Percentiles rank a stretch among this genome's conserved stretches.
Conservation (phyloP, 306 rosid genomes). For the Vigna nakashimae region DNA sequence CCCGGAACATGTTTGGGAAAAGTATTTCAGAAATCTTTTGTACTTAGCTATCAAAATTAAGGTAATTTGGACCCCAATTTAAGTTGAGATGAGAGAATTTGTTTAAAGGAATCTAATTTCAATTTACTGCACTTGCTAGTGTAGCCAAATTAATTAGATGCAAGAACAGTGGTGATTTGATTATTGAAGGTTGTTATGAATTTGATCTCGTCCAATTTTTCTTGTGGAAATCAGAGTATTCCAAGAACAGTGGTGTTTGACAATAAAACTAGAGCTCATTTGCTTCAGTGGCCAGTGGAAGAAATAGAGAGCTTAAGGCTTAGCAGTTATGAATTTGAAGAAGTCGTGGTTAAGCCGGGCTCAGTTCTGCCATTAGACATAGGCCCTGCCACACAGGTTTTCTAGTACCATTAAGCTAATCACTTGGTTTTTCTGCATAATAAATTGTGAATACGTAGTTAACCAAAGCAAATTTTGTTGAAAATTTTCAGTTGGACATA, state of each 20-base stretch:
- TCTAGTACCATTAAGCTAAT: background rate
- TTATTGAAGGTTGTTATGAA: background rate
- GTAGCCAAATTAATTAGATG: too few relatives aligned
- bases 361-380: conserved; percentile 64
- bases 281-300: conserved; percentile 87
- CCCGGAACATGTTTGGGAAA: background rate
- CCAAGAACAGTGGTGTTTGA: conserved; percentile 84
- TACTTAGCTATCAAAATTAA: background rate
- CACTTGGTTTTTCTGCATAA: conserved; percentile 20
- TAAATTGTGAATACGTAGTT: background rate
- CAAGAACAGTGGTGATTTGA: too few relatives aligned
- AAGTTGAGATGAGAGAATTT: background rate
- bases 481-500: conserved; percentile 67
- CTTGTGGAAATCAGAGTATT: conserved; percentile 56
- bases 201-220: background rate
- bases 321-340: conserved; percentile 52
- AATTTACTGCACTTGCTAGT: too few relatives aligned
- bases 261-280: conserved; percentile 62
- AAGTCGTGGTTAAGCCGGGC: conserved; percentile 66
- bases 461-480: background rate
- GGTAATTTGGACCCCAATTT: background rate
- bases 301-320: conserved; percentile 81
- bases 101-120: background rate
- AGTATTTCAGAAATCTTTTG: background rate
- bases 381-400: conserved; percentile 79